Conservation (phyloP, 805 yeast species). For the Lipomyces spencermartinsiae region DNA sequence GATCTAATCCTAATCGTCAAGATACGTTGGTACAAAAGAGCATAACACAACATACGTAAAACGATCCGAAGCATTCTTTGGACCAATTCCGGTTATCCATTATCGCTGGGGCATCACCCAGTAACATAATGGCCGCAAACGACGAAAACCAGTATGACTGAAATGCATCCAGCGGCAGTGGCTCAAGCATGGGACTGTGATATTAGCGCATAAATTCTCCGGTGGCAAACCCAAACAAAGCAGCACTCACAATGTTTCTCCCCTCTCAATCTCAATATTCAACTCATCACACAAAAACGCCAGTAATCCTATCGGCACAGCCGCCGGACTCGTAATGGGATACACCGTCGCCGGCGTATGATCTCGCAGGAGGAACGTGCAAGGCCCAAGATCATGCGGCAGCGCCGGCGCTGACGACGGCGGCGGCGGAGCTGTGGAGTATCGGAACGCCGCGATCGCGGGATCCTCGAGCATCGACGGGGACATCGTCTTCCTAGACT, state of each 20-base stretch:
- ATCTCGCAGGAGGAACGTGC: conserved; percentile 80
- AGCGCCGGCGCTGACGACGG: conserved; percentile 47
- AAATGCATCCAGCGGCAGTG: conserved; percentile 75
- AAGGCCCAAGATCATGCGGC: conserved; percentile 56
- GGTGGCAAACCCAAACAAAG: background rate
- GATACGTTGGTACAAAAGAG: background rate
- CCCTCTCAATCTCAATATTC: conserved; percentile 88
- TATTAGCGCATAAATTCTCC: background rate
- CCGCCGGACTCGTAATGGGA: conserved; percentile 72
- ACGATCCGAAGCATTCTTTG: conserved; percentile 87
- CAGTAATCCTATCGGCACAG: conserved; percentile 77
- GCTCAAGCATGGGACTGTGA: conserved; percentile 72
- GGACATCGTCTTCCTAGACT: conserved; percentile 1
- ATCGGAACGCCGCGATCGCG: conserved; percentile 35
- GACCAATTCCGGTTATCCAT: conserved; percentile 79
- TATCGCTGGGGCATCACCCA: conserved; percentile 72
- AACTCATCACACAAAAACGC: conserved; percentile 89
- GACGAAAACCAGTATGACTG: conserved; percentile 87
- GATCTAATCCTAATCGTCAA: conserved; percentile 46
- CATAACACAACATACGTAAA: conserved; percentile 50
- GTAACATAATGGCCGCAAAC: conserved; percentile 74
- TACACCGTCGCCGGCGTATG: conserved; percentile 93
- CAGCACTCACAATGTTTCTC: conserved; percentile 64
- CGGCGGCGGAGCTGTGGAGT: conserved; percentile 41
- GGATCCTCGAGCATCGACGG: conserved; percentile 33